Base-by-base conservation (phyloP, 176 grass and related monocot species). In the Typha latifolia region DNA sequence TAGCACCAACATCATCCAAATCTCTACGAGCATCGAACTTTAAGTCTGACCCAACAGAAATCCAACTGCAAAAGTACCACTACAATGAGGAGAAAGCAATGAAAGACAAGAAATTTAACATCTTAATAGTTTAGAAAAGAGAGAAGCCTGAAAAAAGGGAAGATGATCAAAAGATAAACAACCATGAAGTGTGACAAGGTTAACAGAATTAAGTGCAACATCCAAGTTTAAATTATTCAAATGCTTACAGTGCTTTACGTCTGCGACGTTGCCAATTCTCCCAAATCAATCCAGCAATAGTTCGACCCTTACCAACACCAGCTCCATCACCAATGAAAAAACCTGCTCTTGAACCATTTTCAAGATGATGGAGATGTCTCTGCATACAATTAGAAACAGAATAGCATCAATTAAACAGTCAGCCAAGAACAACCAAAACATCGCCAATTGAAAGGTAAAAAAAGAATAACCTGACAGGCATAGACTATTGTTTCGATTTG, bases 311-410 rank as follows among this genome's bases (percentile, higher is more conserved):
- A 84, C 94, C 94, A 80, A 99, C 88, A 78, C 94, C 94, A 78
- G 94, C 94, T 49, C 94, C 94, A 49, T 99, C 94, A 76, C 94
- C 94, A 76, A 99, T 72, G 71, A 99, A 99, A 79, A 97, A 99
- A 55, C 94, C 94, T 76, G 89, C 89, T 82, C 94, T 99, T 72
- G 85, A 70, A 75, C 89, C 86, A 79, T 78, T 81, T 70, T 80
- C 83, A 62, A 99, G 81, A 93, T 99, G 89, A 65, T 99, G 71
- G 74, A 76, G 89, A 24, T 99, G 86, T 73, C 83, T 67, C 94
- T 99, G 5, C 37, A 43, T 43, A 82, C 63, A 78, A 84, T 81
- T 81, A 51, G 84, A 66, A 19, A 80, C 67, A 11, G 75, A 29
- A 73, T 34, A 74, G 32, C 48, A 66, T 91, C 63, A 84, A 49